A percentile compares a stretch with the other conserved stretches of the same genome.
These are phyloP conservation scores for Tulasnella sp. DNA, from an alignment of 768 basidiomycete genomes.

Conservation along the genomic window DNA sequence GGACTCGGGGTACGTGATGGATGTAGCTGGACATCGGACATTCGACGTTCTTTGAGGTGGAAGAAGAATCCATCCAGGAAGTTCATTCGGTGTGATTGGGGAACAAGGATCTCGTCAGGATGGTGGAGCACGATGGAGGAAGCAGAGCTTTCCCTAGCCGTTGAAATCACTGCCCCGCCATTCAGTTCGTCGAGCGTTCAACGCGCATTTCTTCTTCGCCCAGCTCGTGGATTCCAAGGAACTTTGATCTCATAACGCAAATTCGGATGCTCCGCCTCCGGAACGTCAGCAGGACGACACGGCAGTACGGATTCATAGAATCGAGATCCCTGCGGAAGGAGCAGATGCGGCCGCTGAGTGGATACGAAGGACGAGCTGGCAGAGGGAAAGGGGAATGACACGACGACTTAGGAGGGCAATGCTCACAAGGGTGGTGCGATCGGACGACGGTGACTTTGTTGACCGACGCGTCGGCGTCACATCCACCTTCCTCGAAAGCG, in stretches of 20 bases:
- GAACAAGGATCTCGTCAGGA: background rate
- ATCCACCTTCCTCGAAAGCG: no score
- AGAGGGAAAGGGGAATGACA: no score
- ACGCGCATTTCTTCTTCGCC: background rate
- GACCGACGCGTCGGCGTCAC: no score
- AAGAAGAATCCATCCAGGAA: background rate
- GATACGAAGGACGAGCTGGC: no score
- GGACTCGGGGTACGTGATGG: background rate
- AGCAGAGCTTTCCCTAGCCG: no score
- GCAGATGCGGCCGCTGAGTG: no score
- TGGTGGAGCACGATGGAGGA: background rate
- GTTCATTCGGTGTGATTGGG: slow-evolving; percentile 2
- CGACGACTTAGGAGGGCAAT: no score
- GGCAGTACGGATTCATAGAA: background rate
- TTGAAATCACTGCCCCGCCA: background rate
- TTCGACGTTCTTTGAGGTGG: background rate
- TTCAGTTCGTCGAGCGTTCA: background rate
- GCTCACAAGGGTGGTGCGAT: no score
- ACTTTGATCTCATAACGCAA: background rate
- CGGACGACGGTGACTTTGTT: no score
- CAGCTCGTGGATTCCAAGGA: background rate
- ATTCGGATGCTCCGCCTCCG: background rate
- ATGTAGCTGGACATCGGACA: background rate
- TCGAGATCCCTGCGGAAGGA: background rate
- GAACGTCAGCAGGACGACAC: background rate